Conservation (phyloP, 768 basidiomycete species). For the Leccinum pellstonianum region DNA sequence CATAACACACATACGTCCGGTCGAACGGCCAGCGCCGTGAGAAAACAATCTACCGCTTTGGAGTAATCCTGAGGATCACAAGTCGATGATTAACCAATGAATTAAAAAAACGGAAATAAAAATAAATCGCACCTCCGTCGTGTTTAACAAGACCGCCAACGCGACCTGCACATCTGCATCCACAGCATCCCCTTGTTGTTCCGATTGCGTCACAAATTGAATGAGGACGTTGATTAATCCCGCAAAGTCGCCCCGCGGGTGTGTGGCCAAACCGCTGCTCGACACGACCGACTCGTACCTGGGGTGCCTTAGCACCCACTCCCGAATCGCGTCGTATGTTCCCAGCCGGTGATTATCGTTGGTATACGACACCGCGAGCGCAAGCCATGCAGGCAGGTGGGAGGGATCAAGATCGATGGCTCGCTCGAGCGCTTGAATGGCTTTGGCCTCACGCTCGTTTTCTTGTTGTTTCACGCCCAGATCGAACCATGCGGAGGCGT, state of each 20-base stretch:
- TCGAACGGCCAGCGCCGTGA: slow-evolving; percentile 79
- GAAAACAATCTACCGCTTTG: slow-evolving; percentile 94
- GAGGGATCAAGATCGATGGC: slow-evolving; percentile 79
- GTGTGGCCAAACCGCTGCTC: slow-evolving; percentile 30
- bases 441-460: slow-evolving; percentile 91
- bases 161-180: slow-evolving; percentile 97
- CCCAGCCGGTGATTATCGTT: slow-evolving; percentile 79
- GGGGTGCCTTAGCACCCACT: slow-evolving; percentile 71
- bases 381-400: slow-evolving; percentile 82
- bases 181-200: slow-evolving; percentile 50
- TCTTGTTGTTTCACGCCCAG: slow-evolving; percentile 98
- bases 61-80: slow-evolving; percentile 66
- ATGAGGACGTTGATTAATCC: slow-evolving; percentile 77
- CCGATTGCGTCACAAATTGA: slow-evolving; percentile 62
- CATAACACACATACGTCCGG: slow-evolving; percentile 63
- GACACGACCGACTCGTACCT: slow-evolving; percentile 50
- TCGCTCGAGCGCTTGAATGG: slow-evolving; percentile 78
- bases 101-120: slow-evolving; percentile 1
- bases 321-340: slow-evolving; percentile 77
- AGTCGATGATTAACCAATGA: neutral
- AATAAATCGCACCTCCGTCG: slow-evolving; percentile 65
- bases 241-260: slow-evolving; percentile 36
- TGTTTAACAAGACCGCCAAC: slow-evolving; percentile 88
- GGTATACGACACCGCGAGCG: slow-evolving; percentile 85
- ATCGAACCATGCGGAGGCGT: slow-evolving; percentile 81